Evolutionary conservation across 495 filamentous ascomycete genomes (phyloP), one percentile per base, ranked within the genome.

Genomic region (Neurospora sublineolata): DNA sequence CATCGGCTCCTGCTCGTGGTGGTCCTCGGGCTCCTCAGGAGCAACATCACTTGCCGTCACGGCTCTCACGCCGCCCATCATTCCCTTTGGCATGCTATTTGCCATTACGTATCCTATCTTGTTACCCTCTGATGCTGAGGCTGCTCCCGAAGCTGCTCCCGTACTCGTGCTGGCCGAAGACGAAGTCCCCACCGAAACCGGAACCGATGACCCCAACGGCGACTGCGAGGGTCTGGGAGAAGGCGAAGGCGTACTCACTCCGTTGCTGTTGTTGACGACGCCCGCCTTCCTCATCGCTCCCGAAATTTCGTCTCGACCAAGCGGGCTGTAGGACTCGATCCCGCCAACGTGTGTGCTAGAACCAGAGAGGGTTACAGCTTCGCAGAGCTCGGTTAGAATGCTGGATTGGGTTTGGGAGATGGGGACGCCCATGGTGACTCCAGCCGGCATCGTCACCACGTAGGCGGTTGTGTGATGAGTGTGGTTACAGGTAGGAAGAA

Each of bases 331-430:
- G 8, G 68, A 38, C 74, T 76, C 73, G 8, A 60, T 16, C 0
- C 52, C 23, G 2, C 52, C 52, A 1, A 44, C 6, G 10, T 20
- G 18, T 20, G 52, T 33, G 27, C 23, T 3, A 0, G 52, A 60
- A 3, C 52, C 23, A 0, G 46, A 58, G 0, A 60, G 52, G 4
- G 73, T 74, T n/a, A 76, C 77, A 9, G 73, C 76, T 5, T 72
- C 75, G 60, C 75, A 75, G 18, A 79, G 68, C 71, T 77, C 76
- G 10, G 76, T 74, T 30, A 76, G 68, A 46, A 77, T 79, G 72
- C 74, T 77, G 64, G 69, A 42, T 20, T 76, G 71, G 20, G 77
- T 79, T 42, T 72, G 69, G 2, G 77, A 76, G 27, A 20, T 42
- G 16, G 58, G 20, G 20, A 69, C 52, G 6, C 52, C 33, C 33